These are phyloP conservation scores for Solanum rostratum DNA, from an alignment of 257 asterid genomes.

Conservation along the genomic window DNA sequence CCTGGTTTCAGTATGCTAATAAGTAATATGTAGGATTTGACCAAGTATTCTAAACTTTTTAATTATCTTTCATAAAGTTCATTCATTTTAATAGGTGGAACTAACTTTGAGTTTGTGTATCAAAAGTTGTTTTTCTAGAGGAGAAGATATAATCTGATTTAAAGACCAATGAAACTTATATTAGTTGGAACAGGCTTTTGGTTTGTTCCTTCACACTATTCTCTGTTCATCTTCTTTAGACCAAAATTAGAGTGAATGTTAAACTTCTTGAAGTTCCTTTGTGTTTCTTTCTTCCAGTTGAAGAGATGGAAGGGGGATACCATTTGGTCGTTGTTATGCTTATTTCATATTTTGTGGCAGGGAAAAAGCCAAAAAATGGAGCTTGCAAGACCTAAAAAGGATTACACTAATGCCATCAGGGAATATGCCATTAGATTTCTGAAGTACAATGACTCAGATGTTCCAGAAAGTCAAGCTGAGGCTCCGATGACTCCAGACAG, in stretches of 20 bases:
- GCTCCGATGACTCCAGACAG: conserved; percentile 53
- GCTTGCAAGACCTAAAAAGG: conserved; percentile 27
- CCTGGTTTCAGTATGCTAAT: not conserved
- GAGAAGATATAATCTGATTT: not conserved
- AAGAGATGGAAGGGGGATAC: not conserved
- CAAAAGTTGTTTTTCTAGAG: not conserved
- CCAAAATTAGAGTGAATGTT: not conserved
- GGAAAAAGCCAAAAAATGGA: conserved; percentile 36
- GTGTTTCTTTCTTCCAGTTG: not conserved
- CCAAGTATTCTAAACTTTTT: not conserved
- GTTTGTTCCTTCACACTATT: not conserved
- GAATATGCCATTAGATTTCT: conserved; percentile 63
- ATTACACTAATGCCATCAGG: conserved; percentile 34
- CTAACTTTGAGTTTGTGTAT: not conserved
- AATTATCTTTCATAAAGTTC: not conserved
- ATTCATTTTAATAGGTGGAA: not conserved
- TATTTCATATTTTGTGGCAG: conserved; percentile 26
- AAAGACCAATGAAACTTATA: not conserved
- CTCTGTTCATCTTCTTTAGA: not conserved
- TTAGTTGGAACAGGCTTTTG: not conserved
- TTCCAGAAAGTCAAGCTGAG: conserved; percentile 28
- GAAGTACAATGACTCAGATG: conserved; percentile 26
- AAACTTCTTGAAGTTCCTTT: not conserved
- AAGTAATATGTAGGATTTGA: not conserved
- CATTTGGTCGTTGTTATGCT: not conserved